Conservation (phyloP, 108 stramenopile species). For the Hondaea fermentalgiana region DNA sequence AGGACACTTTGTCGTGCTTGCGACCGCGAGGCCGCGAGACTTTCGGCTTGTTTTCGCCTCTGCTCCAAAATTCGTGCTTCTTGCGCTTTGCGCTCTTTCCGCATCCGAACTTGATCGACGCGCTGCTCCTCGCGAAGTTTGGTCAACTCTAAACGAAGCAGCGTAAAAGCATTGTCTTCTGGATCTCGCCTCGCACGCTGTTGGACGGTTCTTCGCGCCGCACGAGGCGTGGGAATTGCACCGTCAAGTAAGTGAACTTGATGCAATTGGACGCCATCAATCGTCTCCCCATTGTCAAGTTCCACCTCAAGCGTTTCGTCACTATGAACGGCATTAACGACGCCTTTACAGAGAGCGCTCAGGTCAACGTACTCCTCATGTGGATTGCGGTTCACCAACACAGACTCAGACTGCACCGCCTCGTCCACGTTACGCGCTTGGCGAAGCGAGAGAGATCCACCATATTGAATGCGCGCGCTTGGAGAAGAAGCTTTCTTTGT, state of each 20-base stretch:
- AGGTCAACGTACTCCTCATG: neutral
- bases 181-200: neutral
- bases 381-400: neutral
- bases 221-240: neutral
- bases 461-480: neutral
- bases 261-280: neutral
- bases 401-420: neutral
- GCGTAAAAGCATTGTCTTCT: neutral
- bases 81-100: neutral
- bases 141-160: neutral
- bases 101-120: neutral
- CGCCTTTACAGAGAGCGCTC: neutral
- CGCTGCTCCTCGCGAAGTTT: neutral
- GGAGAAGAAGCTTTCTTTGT: neutral
- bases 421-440: neutral
- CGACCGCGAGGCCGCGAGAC: neutral
- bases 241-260: neutral
- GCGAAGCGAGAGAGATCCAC: neutral
- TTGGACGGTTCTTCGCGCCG: neutral
- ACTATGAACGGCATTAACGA: neutral
- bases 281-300: neutral
- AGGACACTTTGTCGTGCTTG: neutral
- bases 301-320: neutral
- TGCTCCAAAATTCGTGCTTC: neutral
- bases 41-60: neutral